Conservation (phyloP, 2,329 filamentous ascomycete species). For the Monilinia vaccinii-corymbosi region DNA sequence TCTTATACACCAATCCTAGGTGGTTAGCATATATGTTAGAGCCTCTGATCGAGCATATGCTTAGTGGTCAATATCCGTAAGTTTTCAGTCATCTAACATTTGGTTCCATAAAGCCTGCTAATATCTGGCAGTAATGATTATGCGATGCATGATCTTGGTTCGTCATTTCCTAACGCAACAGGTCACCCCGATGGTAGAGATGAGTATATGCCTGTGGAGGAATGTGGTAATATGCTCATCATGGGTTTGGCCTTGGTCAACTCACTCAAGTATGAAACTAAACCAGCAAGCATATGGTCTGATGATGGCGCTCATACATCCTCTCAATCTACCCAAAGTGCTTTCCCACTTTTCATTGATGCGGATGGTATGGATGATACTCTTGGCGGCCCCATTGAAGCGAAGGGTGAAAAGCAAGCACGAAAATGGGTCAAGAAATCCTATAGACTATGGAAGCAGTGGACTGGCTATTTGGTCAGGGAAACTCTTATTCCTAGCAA, state of each 20-base stretch:
- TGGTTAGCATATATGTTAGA: constrained; percentile 75
- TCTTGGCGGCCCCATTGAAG: constrained; percentile 44
- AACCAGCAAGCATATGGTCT: constrained; percentile 51
- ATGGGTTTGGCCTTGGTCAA: constrained; percentile 70
- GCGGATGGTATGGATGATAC: constrained; percentile 50
- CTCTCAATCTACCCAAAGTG: constrained; percentile 19
- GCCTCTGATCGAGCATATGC: constrained; percentile 71
- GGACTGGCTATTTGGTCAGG: constrained; percentile 59
- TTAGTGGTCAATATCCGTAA: constrained; percentile 68
- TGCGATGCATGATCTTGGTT: constrained; percentile 67
- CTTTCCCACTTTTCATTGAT: constrained; percentile 32
- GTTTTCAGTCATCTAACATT: neutral
- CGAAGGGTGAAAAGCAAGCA: constrained; percentile 46
- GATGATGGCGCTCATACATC: constrained; percentile 29
- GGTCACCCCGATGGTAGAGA: constrained; percentile 57
- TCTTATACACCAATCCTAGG: constrained; percentile 72
- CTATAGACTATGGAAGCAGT: constrained; percentile 58
- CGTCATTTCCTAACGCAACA: constrained; percentile 67
- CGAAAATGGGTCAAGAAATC: constrained; percentile 53
- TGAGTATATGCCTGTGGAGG: constrained; percentile 59
- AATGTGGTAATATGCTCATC: constrained; percentile 60
- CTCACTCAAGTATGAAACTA: constrained; percentile 54
- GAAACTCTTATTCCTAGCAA: constrained; percentile 55
- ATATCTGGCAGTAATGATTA: constrained; percentile 49
- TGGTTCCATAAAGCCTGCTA: neutral